These are phyloP conservation scores for Extremus antarcticus DNA, from an alignment of 495 filamentous ascomycete genomes.

Conservation along the genomic window DNA sequence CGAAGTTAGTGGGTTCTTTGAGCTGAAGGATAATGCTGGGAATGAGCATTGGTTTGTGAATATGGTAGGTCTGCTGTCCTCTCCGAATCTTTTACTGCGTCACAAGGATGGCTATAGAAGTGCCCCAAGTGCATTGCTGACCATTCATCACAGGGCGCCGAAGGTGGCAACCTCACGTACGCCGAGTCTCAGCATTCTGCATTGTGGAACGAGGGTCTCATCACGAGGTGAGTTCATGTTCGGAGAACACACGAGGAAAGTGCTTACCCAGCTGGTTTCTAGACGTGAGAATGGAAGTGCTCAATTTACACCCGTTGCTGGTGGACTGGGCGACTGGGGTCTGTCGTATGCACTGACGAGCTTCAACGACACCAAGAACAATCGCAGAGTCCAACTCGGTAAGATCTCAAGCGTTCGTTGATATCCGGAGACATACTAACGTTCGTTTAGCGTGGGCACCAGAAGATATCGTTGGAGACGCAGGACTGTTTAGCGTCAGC, in stretches of 20 bases:
- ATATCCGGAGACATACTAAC: background rate
- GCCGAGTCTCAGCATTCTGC: constrained; percentile 29
- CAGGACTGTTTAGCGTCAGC: constrained; percentile 24
- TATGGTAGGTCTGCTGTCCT: constrained; percentile 30
- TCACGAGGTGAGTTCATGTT: constrained; percentile 12
- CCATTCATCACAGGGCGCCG: background rate
- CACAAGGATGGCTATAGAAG: no score
- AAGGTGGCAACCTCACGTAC: constrained; percentile 35
- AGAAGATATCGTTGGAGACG: constrained; percentile 28
- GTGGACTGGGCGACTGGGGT: constrained; percentile 35
- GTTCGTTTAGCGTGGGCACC: constrained; percentile 27
- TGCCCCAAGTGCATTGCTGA: background rate
- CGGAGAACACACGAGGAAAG: background rate
- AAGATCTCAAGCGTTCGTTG: background rate
- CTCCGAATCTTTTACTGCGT: no score
- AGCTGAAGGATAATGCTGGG: constrained; percentile 32
- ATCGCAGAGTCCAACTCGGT: constrained; percentile 32
- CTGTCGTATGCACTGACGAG: constrained; percentile 33
- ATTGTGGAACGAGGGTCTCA: constrained; percentile 34
- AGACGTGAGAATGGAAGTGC: constrained; percentile 29
- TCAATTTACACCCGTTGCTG: constrained; percentile 28
- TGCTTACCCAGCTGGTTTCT: background rate
- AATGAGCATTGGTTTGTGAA: constrained; percentile 37
- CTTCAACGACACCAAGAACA: constrained; percentile 36
- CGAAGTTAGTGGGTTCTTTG: constrained; percentile 44